Percentiles rank a stretch among this genome's conserved stretches.
phyloP scores from a whole-genome alignment of 805 yeast genomes.

The Lachancea sp. region DNA sequence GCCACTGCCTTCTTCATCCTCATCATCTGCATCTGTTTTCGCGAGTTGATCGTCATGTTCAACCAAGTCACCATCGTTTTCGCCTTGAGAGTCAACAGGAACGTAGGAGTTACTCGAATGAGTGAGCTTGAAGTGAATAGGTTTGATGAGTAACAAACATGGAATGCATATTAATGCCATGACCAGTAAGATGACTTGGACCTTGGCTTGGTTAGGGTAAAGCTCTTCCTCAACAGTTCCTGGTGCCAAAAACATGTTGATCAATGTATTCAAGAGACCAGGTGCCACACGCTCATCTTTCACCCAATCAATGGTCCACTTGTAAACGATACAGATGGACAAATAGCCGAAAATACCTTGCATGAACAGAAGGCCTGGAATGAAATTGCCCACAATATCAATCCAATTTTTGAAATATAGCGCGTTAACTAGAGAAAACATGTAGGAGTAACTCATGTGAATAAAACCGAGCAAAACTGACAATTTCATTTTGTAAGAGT shows the following conservation, averaged over 20 bases:
- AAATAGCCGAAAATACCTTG: constrained; percentile 71
- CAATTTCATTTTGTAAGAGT: constrained; percentile 72
- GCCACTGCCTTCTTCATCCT: constrained; percentile 40
- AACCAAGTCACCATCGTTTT: constrained; percentile 6
- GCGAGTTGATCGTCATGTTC: constrained; percentile 2
- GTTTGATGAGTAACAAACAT: constrained; percentile 58
- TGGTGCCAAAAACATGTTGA: constrained; percentile 69
- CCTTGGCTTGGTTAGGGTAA: constrained; percentile 56
- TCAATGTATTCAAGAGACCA: constrained; percentile 65
- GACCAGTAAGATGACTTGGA: constrained; percentile 51
- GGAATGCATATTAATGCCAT: constrained; percentile 67
- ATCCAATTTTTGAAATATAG: constrained; percentile 50
- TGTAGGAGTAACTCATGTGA: constrained; percentile 67
- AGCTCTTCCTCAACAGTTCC: constrained; percentile 61
- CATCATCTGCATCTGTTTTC: constrained; percentile 24
- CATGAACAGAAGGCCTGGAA: constrained; percentile 71
- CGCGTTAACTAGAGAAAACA: constrained; percentile 61
- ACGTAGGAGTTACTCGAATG: constrained; percentile 23
- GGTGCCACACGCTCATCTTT: constrained; percentile 60
- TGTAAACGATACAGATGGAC: constrained; percentile 58
- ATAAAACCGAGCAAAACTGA: constrained; percentile 69
- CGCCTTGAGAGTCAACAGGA: constrained; percentile 13
- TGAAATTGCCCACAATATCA: constrained; percentile 65
- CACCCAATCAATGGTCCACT: constrained; percentile 71
- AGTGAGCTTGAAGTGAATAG: constrained; percentile 37